Conservation (phyloP, 148 eudicot species). For the Camellia japonica region DNA sequence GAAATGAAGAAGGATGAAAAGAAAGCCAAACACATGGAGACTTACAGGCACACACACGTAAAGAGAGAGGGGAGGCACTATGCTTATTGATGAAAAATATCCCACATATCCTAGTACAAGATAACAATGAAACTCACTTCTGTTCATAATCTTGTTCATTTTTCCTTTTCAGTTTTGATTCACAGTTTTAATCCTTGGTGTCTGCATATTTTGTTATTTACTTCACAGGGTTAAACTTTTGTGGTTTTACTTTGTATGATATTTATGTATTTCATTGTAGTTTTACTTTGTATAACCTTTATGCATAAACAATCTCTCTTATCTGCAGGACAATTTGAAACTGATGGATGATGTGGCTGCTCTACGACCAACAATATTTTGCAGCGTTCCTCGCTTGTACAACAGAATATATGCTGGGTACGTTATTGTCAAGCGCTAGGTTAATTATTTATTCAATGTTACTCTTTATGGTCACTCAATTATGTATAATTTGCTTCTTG, state of each 20-base stretch:
- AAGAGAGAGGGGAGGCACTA: not conserved
- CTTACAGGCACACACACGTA: not conserved
- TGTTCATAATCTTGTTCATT: not conserved
- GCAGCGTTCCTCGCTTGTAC: slow-evolving; percentile 95
- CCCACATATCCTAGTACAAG: not conserved
- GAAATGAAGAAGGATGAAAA: not conserved
- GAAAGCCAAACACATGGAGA: slow-evolving; percentile 10
- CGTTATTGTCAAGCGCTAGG: slow-evolving; percentile 5
- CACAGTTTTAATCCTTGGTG: not conserved
- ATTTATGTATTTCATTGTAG: not conserved
- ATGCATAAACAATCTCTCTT: not conserved
- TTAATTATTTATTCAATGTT: not conserved
- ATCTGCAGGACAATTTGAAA: slow-evolving; percentile 84
- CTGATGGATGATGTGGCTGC: slow-evolving; percentile 87
- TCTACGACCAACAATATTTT: slow-evolving; percentile 83
- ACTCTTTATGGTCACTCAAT: not conserved
- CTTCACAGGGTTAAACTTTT: slow-evolving; percentile 1
- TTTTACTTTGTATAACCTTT: slow-evolving; percentile 5
- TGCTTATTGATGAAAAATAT: not conserved
- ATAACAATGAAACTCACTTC: not conserved
- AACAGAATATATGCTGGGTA: slow-evolving; percentile 99
- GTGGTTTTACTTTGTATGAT: not conserved
- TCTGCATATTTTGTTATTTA: not conserved
- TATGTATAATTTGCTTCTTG: slow-evolving; percentile 12
- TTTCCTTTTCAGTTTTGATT: slow-evolving; percentile 8